Evolutionary conservation across 2,329 filamentous ascomycete species (phyloP).

Genomic region (Plenodomus tracheiphilus): DNA sequence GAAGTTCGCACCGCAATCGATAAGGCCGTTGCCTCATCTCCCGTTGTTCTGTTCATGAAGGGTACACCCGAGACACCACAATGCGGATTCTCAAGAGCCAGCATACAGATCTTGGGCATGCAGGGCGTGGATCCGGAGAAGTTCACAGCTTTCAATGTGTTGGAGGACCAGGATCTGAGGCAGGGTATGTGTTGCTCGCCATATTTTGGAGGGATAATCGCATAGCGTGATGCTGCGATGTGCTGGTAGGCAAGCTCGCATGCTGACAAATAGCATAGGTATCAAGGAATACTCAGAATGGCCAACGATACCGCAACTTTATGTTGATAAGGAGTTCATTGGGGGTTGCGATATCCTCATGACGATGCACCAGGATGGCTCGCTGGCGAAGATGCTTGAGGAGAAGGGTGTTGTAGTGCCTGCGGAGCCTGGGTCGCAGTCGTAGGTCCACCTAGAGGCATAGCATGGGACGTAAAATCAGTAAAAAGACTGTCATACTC

Average conservation of each 20-base stretch:
- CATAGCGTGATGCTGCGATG: not conserved
- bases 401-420: conserved; percentile 85
- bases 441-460: conserved; percentile 10
- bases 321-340: conserved; percentile 92
- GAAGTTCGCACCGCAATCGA: conserved; percentile 84
- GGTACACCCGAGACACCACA: conserved; percentile 94
- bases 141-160: conserved; percentile 97
- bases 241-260: not conserved
- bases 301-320: conserved; percentile 97
- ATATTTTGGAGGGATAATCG: not conserved
- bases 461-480: not conserved
- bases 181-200: conserved; percentile 58
- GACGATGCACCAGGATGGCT: conserved; percentile 95
- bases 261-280: conserved; percentile 56
- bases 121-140: conserved; percentile 95
- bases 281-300: conserved; percentile 99
- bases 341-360: conserved; percentile 98
- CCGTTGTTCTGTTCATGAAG: conserved; percentile 99
- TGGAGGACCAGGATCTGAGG: conserved; percentile 87
- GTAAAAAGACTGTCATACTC: too few species aligned
- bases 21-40: conserved; percentile 82
- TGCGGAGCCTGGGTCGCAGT: conserved; percentile 29
- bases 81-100: conserved; percentile 94
- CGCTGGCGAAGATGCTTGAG: conserved; percentile 86
- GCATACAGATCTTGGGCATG: conserved; percentile 90